A percentile compares a stretch with the other conserved stretches of the same genome.
Evolutionary conservation across 208 protist species (phyloP).

Genomic region (Porcisia hertigi): DNA sequence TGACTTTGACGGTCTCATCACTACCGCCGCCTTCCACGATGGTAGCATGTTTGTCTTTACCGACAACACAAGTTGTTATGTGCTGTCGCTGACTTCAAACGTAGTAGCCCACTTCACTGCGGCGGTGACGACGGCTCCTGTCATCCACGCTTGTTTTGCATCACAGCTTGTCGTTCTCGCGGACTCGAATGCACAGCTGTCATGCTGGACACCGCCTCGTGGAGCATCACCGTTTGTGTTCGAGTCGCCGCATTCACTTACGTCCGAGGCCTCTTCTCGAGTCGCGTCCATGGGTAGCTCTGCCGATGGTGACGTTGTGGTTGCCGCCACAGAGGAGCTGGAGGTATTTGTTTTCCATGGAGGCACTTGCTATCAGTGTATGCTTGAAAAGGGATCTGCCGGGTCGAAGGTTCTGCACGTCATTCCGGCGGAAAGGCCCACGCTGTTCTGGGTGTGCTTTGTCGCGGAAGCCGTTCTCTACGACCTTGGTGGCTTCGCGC

Average conservation of each 20-base stretch:
- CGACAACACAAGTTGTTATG: slow-evolving; percentile 19
- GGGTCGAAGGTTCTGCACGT: slow-evolving; percentile 3
- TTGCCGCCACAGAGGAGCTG: slow-evolving; percentile 13
- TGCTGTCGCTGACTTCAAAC: slow-evolving; percentile 18
- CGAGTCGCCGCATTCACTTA: slow-evolving; percentile 1
- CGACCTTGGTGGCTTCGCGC: slow-evolving; percentile 3
- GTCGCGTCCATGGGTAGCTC: slow-evolving; percentile 19
- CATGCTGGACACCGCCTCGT: slow-evolving; percentile 1
- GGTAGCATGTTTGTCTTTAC: slow-evolving; percentile 38
- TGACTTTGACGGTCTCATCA: slow-evolving; percentile 37
- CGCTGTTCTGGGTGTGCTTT: slow-evolving; percentile 28
- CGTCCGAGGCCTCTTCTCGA: slow-evolving; percentile 24
- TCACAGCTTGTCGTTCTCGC: slow-evolving; percentile 15
- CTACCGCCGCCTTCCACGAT: slow-evolving; percentile 3
- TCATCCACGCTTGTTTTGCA: slow-evolving; percentile 13
- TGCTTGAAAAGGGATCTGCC: slow-evolving; percentile 11
- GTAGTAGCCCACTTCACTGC: slow-evolving; percentile 25
- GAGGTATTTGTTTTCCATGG: slow-evolving; percentile 20
- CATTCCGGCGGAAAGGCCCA: neutral
- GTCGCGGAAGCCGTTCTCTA: slow-evolving; percentile 13
- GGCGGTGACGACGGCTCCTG: slow-evolving; percentile 10
- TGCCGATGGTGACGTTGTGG: neutral
- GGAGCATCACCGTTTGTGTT: neutral
- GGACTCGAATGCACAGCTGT: slow-evolving; percentile 23
- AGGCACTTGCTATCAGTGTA: slow-evolving; percentile 7